phyloP scores from a whole-genome alignment of 805 yeast genomes.

The Komagataella kurtzmanii region DNA sequence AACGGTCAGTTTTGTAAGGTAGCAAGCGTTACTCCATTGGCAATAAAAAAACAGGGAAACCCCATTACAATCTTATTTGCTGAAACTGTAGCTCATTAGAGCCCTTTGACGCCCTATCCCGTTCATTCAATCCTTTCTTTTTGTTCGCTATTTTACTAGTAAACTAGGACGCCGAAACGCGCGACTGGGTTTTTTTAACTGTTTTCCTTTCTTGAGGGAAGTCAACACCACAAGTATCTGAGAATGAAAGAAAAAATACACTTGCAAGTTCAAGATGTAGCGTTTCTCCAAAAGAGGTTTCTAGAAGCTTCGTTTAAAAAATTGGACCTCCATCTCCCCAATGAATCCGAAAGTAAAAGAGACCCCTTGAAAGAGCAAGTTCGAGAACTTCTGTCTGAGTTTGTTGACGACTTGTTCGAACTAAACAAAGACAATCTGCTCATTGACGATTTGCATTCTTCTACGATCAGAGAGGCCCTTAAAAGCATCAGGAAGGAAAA shows the following conservation, averaged over 20 bases:
- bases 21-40: too few relatives aligned
- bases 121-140: not conserved
- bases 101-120: not conserved
- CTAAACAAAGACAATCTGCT: conserved; percentile 39
- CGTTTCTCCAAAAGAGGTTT: conserved; percentile 31
- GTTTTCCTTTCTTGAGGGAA: not conserved
- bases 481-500: conserved; percentile 12
- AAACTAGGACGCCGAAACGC: not conserved
- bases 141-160: not conserved
- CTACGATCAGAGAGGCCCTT: conserved; percentile 8
- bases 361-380: conserved; percentile 31
- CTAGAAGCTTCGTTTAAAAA: conserved; percentile 26
- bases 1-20: not conserved
- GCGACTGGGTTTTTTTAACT: not conserved
- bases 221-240: conserved; percentile 3
- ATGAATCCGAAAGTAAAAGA: conserved; percentile 13
- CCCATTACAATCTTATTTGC: too few relatives aligned
- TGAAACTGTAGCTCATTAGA: not conserved
- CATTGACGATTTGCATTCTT: conserved; percentile 27
- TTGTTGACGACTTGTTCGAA: conserved; percentile 41
- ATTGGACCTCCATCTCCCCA: conserved; percentile 34
- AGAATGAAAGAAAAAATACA: conserved; percentile 26
- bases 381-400: conserved; percentile 26
- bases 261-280: conserved; percentile 38
- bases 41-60: too few relatives aligned